Conservation (phyloP, 1,139 yeast species). For the Pichia cactophila region DNA sequence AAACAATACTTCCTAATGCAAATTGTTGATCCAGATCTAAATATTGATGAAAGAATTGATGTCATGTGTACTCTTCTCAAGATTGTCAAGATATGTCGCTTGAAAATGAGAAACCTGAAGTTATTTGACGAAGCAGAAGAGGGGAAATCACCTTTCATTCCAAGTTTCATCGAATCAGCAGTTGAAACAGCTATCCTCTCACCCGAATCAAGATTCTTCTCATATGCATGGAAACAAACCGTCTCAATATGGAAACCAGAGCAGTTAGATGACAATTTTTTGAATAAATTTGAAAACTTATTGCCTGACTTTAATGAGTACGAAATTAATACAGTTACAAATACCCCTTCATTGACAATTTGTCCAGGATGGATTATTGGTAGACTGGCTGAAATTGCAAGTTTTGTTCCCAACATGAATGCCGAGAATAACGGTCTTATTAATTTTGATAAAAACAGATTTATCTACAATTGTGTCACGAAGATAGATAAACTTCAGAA, state of each 20-base stretch:
- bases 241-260: conserved; percentile 23
- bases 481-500: conserved; percentile 37
- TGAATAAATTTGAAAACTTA: conserved; percentile 14
- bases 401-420: conserved; percentile 61
- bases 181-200: conserved; percentile 66
- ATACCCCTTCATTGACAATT: conserved; percentile 43
- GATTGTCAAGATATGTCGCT: conserved; percentile 57
- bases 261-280: not conserved
- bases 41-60: conserved; percentile 54
- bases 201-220: conserved; percentile 70
- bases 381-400: conserved; percentile 55
- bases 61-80: conserved; percentile 66
- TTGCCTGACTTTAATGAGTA: conserved; percentile 9
- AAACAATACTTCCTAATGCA: conserved; percentile 59
- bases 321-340: conserved; percentile 4
- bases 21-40: conserved; percentile 51
- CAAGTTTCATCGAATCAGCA: conserved; percentile 82
- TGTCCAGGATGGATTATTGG: conserved; percentile 78
- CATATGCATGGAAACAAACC: conserved; percentile 61
- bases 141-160: conserved; percentile 47
- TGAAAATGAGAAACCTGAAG: conserved; percentile 60
- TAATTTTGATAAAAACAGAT: conserved; percentile 64
- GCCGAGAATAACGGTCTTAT: conserved; percentile 49
- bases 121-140: conserved; percentile 34
- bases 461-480: conserved; percentile 48